Percentiles rank a stretch among this genome's conserved stretches.
These are phyloP conservation scores for Gnomoniopsis sp. DNA, from an alignment of 2,329 filamentous ascomycete species.

Conservation along the genomic window DNA sequence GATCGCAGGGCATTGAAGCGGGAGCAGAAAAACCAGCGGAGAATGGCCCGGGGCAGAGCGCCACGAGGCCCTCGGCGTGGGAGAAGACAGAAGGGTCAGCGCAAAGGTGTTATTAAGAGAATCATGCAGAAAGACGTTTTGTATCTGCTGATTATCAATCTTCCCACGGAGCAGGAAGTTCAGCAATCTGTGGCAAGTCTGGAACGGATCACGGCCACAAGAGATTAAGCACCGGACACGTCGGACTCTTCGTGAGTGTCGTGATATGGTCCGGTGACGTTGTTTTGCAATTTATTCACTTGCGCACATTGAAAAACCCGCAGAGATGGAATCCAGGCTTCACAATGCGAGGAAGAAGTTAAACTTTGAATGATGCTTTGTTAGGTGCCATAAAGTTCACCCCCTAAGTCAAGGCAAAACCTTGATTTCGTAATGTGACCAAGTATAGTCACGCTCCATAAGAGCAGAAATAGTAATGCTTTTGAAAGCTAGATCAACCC, in stretches of 20 bases:
- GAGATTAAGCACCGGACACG: neutral
- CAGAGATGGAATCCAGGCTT: too few species aligned
- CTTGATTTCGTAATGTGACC: neutral
- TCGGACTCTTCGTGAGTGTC: too few species aligned
- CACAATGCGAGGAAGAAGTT: too few species aligned
- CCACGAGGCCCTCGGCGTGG: neutral
- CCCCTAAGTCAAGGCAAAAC: neutral
- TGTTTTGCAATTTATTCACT: too few species aligned
- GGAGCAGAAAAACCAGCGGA: slow-evolving; percentile 3
- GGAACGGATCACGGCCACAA: slow-evolving; percentile 7
- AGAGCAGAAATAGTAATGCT: neutral
- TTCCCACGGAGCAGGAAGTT: slow-evolving; percentile 43
- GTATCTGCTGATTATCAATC: slow-evolving; percentile 49
- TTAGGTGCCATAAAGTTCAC: neutral
- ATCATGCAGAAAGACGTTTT: slow-evolving; percentile 37
- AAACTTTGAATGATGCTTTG: too few species aligned
- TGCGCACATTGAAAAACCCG: too few species aligned
- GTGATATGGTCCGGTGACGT: too few species aligned
- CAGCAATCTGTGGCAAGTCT: slow-evolving; percentile 19
- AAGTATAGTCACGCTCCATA: neutral
- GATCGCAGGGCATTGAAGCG: slow-evolving; percentile 7
- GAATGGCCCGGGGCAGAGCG: slow-evolving; percentile 4
- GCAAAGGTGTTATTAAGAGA: slow-evolving; percentile 12
- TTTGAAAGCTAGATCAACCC: neutral
- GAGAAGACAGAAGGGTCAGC: neutral